Base-by-base conservation (phyloP, 2,329 filamentous ascomycete species). In the Penicillium hordei region DNA sequence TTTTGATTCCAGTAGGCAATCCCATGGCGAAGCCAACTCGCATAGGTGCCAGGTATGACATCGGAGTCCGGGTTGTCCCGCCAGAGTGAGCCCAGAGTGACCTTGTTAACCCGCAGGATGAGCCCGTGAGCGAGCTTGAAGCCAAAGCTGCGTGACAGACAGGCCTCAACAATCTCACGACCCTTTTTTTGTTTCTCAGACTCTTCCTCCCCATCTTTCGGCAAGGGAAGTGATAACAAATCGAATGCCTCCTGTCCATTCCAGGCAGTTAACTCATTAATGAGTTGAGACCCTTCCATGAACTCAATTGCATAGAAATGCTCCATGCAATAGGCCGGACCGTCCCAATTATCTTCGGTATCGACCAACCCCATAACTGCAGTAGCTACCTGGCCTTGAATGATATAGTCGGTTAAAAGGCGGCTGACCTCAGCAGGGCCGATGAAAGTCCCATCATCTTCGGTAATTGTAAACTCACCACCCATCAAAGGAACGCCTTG, bases 121-220 rank as follows among this genome's bases (percentile, higher is more conserved):
- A 84, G 63, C 0, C 82, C 82, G 60, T 84, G 82, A 0, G 81
- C 81, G 8, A 86, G 68, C 69, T 85, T 85, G 67, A 85, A 81
- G 1, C 77, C 79, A 66, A 82, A 85, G 60, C 81, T 83, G 57
- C 68, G 73, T 15, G 62, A 66, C n/a, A 85, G 67, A 57, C 79
- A 81, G 1, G 64, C 74, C 66, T 84, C 79, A 1, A 86, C 81
- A 50, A 85, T 80, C 59, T 77, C 70, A 33, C 80, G 73, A 0
- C 83, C 83, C 42, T 74, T 61, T 23, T 62, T 71, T 68, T 86
- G 83, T 40, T 82, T 78, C 1, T 65, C 69, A 15, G 58, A 79
- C 64, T 82, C 79, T 12, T 57, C 54, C 51, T 79, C 77, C 1
- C 74, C 75, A 0, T 60, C 52, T 43, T 63, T 72, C 15, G 76